phyloP scores from a whole-genome alignment of 306 rosid species.

The Malus sylvestris region DNA sequence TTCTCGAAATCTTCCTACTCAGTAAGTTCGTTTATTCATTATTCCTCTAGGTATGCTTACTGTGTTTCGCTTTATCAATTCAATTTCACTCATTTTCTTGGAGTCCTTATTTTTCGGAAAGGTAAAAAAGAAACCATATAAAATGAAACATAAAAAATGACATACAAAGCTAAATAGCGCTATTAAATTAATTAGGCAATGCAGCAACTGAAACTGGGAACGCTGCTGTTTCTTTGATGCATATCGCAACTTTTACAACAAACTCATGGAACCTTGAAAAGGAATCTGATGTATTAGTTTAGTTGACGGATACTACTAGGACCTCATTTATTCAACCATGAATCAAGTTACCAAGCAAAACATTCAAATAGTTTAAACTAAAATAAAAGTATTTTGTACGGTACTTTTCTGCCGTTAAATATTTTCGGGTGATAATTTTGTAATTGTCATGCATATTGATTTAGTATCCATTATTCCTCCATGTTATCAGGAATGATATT shows the following conservation, averaged over 20 bases:
- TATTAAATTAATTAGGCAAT: background rate
- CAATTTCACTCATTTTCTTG: background rate
- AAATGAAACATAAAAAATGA: background rate
- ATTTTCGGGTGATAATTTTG: background rate
- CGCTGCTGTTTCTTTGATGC: background rate
- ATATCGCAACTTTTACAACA: background rate
- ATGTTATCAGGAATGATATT: conserved; percentile 53
- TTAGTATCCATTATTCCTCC: background rate
- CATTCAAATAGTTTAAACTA: background rate
- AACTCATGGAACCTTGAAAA: background rate
- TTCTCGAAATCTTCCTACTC: conserved; percentile 35
- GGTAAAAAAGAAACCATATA: background rate
- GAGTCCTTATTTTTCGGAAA: background rate
- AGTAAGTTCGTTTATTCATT: conserved; percentile 38
- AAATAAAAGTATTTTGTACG: background rate
- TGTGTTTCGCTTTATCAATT: background rate
- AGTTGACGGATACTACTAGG: background rate
- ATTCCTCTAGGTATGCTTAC: background rate
- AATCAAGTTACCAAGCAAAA: background rate
- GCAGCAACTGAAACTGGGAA: background rate
- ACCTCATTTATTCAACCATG: background rate
- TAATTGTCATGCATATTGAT: background rate
- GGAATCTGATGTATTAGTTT: background rate
- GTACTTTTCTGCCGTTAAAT: background rate
- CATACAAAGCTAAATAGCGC: background rate